Conservation (phyloP, 2,329 filamentous ascomycete genomes). For the Nothophoma quercina region DNA sequence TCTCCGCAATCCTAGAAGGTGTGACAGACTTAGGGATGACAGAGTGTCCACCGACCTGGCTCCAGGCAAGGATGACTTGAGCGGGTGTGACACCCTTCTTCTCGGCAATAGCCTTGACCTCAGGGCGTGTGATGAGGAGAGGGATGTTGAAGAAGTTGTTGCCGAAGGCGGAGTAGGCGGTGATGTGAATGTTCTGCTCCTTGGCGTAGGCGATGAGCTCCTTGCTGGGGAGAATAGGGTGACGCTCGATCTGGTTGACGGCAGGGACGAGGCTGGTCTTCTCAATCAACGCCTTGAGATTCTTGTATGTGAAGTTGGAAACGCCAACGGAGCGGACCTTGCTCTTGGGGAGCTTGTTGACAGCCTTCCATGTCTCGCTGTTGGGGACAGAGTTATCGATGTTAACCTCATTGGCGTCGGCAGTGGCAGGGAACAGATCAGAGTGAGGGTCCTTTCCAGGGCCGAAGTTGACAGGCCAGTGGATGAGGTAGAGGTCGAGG, state of each 20-base stretch:
- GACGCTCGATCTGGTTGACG: conserved; percentile 43
- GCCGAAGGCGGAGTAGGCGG: conserved; percentile 54
- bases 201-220: conserved; percentile 40
- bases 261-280: conserved; percentile 47
- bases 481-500: conserved; percentile 88
- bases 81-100: conserved; percentile 71
- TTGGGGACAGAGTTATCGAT: conserved; percentile 41
- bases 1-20: conserved; percentile 35
- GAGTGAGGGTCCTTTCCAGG: conserved; percentile 52
- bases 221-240: conserved; percentile 39
- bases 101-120: conserved; percentile 71
- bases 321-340: conserved; percentile 42
- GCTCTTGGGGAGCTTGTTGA: conserved; percentile 51
- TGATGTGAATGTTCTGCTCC: conserved; percentile 44
- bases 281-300: conserved; percentile 62
- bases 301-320: conserved; percentile 44
- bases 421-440: conserved; percentile 44
- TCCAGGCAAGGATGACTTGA: conserved; percentile 85
- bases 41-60: conserved; percentile 68
- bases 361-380: conserved; percentile 48
- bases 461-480: conserved; percentile 85
- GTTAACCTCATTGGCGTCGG: conserved; percentile 63
- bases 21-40: conserved; percentile 44
- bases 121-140: conserved; percentile 73
- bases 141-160: conserved; percentile 53